A percentile compares a stretch with the other conserved stretches of the same genome.
phyloP scores from a whole-genome alignment of 345 rosid genomes.

The Salix arbutifolia region DNA sequence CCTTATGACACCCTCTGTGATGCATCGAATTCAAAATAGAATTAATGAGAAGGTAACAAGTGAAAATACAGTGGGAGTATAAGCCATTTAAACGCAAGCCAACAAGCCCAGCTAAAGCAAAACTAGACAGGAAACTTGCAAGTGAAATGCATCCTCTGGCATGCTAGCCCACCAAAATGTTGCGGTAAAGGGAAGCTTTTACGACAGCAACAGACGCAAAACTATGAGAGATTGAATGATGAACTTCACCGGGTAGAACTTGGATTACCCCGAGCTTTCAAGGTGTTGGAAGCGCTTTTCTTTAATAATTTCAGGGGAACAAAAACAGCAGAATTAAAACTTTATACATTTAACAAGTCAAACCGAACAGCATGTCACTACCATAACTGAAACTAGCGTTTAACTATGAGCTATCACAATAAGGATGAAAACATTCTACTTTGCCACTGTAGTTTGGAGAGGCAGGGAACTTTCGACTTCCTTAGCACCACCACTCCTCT shows the following conservation, averaged over 20 bases:
- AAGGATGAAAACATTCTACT: slow-evolving; percentile 17
- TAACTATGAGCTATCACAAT: not conserved
- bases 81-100: not conserved
- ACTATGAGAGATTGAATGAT: no score
- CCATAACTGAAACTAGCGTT: not conserved
- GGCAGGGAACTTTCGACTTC: slow-evolving; percentile 65
- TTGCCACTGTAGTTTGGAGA: slow-evolving; percentile 49
- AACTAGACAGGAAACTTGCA: not conserved
- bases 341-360: not conserved
- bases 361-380: not conserved
- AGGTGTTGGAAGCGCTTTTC: no score
- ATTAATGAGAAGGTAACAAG: not conserved
- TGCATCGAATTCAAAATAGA: no score
- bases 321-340: no score
- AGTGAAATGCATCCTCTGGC: not conserved
- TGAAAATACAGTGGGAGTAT: not conserved
- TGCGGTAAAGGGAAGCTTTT: no score
- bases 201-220: no score
- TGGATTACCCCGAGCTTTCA: no score
- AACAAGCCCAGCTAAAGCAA: not conserved
- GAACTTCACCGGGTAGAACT: no score
- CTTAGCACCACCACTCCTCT: slow-evolving; percentile 49
- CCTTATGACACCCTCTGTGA: no score
- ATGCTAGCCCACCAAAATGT: not conserved
- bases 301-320: no score